Evolutionary conservation across 2,329 filamentous ascomycete species (phyloP), one percentile per base, ranked within the genome.

Genomic region (Colletotrichum scovillei): DNA sequence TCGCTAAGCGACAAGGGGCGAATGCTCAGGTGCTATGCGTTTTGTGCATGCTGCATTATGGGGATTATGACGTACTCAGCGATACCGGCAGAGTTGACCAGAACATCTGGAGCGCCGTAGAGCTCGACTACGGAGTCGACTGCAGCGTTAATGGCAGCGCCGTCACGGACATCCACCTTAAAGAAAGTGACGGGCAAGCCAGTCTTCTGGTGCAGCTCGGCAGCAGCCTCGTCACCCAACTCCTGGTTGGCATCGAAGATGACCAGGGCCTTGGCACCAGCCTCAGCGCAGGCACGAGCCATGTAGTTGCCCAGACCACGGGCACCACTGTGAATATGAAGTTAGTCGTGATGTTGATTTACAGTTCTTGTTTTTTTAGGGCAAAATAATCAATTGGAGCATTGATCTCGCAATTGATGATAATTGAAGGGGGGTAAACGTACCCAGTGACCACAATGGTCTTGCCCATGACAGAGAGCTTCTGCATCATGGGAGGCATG

Each of bases 81-180:
- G 75, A 95, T 94, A 80, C 93, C 93, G 58, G 93, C 93, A 62
- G 92, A 92, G 85, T 94, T 95, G 84, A 95, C 88, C n/a, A 95
- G 86, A 38, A 94, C 91, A 78, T 95, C 92, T 14, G 94, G 89
- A 12, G 88, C 86, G 66, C 93, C 93, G 77, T 92, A 93, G 75
- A 91, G 86, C 74, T 90, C 86, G 56, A 91, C 89, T 53, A 94
- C 90, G 71, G 90, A 88, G 75, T 90, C 87, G 66, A 95, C 91
- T 26, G 92, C 92, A 67, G 91, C 89, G 77, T 91, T 89, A 82
- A 95, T 93, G 76, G 91, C 92, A 56, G 86, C 87, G 12, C 89
- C 91, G 77, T 95, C 92, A 78, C 93, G 92, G 38, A 95, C 92
- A 78, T 95, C 93, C 58, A 95, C 92, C 84, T 92, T 92, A 88